Evolutionary conservation across 2,329 filamentous ascomycete genomes (phyloP), one percentile per base, ranked within the genome.

Genomic region (Cordyceps pruinosa): DNA sequence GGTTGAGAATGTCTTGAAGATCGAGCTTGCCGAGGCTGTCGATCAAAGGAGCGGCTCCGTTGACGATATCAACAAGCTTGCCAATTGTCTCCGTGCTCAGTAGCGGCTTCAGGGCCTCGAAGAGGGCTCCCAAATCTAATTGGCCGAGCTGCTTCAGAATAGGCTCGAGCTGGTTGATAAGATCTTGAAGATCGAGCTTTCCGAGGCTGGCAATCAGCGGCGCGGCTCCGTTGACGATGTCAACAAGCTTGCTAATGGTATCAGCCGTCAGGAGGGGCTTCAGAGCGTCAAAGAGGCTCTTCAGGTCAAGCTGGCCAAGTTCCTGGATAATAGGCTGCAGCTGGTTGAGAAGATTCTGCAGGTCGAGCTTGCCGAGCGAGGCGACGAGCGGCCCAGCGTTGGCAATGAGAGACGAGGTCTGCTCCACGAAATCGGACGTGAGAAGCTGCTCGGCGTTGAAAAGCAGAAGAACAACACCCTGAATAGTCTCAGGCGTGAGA

Each of bases 311-410:
- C 8, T 60, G 19, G 46, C 51, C 47, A 12, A 63, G 21, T 6
- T 35, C 35, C 30, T 58, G 66, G 21, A 72, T 57, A 26, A 71
- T 54, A 15, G 69, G 69, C 30, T 62, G 58, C 5, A 70, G 53
- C 10, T 67, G 62, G 3, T 64, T 59, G 13, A 69, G 50, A 6
- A 70, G 57, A 25, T 57, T n/a, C n/a, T n/a, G n/a, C n/a, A n/a
- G n/a, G n/a, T n/a, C n/a, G n/a, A n/a, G n/a, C n/a, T n/a, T n/a
- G n/a, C n/a, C n/a, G n/a, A n/a, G 12, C 5, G 30, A 51, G 10
- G 58, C 56, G 21, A 41, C 21, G 45, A 41, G 52, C 25, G 42
- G 61, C 35, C n/a, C 61, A 23, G 42, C 25, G n/a, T 41, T 41
- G 19, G 21, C 37, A 19, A 41, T 41, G 37, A n/a, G n/a, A n/a